These are phyloP conservation scores for Begonia fuchsioides DNA, from an alignment of 306 rosid genomes.

Conservation along the genomic window DNA sequence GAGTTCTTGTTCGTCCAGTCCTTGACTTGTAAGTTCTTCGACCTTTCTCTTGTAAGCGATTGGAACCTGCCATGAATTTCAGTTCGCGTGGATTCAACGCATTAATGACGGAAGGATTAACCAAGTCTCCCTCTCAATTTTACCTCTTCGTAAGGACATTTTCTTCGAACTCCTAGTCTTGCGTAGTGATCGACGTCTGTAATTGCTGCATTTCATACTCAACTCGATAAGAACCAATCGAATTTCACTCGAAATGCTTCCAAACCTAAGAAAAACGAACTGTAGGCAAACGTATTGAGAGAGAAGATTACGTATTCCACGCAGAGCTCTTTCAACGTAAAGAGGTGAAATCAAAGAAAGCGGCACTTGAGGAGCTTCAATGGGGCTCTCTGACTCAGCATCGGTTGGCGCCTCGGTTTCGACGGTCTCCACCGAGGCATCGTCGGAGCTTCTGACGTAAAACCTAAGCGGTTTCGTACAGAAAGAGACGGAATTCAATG, in stretches of 20 bases:
- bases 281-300: neutral
- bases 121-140: no score
- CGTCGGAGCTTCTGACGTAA: conserved; percentile 31
- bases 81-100: neutral
- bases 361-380: conserved; percentile 32
- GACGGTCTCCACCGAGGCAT: conserved; percentile 26
- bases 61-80: conserved; percentile 23
- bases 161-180: conserved; percentile 51
- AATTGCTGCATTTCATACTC: conserved; percentile 66
- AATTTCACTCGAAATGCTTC: neutral
- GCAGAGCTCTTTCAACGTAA: conserved; percentile 71
- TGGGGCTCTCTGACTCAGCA: conserved; percentile 34
- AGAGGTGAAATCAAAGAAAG: conserved; percentile 67
- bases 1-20: conserved; percentile 49
- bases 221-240: conserved; percentile 9
- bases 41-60: conserved; percentile 42
- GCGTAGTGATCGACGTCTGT: conserved; percentile 82
- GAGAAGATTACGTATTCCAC: conserved; percentile 58
- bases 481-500: conserved; percentile 13
- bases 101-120: neutral
- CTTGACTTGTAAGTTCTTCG: conserved; percentile 36
- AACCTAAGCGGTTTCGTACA: conserved; percentile 23
- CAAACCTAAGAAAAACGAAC: neutral
- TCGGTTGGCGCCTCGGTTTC: conserved; percentile 21
- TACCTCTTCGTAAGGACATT: conserved; percentile 49